Evolutionary conservation across 164 flowering plant species (phyloP), one percentile per base, ranked within the genome.

Genomic region (Houttuynia cordata): DNA sequence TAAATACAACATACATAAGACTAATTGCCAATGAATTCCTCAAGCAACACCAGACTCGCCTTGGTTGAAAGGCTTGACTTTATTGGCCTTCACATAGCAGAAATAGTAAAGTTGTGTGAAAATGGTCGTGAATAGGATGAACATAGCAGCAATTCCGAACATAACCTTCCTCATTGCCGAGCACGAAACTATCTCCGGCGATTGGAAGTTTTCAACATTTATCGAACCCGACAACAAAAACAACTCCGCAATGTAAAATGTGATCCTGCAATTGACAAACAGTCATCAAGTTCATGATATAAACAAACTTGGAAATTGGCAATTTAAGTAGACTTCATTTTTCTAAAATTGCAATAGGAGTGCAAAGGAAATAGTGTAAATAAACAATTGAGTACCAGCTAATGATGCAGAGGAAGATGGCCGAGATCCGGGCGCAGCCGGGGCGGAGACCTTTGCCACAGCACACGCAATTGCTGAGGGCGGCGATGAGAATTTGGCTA

Each of bases 191-290:
- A 69, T 68, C 5, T 74, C 56, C 0, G 59, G 68, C 4, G 47
- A 86, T 70, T 80, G 86, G 66, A 92, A 81, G 81, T 86, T 94
- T 71, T 85, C 80, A 10, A 94, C 97, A 57, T 93, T 93, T 74
- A 73, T 79, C 39, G 97, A 87, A 50, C 87, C 99, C 21, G 92
- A 94, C 56, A 90, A 62, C 76, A 93, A 68, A 79, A 90, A 87
- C 3, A 65, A 67, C 78, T 93, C 97, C 0, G 97, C 99, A 30
- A 87, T 80, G 50, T 84, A 19, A 67, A 88, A 91, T 30, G 81
- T 76, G 41, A 87, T 59, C 97, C 97, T 91, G 30, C 30, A 54
- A 54, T 23, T 23, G 18, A 20, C 34, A 23, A 24, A 14, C 12
- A 14, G 51, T n/a, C 37, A 51, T 34, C 41, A 3, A 24, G 14